Base-by-base conservation (phyloP, 2,329 filamentous ascomycete genomes). In the Zymoseptoria passerinii region DNA sequence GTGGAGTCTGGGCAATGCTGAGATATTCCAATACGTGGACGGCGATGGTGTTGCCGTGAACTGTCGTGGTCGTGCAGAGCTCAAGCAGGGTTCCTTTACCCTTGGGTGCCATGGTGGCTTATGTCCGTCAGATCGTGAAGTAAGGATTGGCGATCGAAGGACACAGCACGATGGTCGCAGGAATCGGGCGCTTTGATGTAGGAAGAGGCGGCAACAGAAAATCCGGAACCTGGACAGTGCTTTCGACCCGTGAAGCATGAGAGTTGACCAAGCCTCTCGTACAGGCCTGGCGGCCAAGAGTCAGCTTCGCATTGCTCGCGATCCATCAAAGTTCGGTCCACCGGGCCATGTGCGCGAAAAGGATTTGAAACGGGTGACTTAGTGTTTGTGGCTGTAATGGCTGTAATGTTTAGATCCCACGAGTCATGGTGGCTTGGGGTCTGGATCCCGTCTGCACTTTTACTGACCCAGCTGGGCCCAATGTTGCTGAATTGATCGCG, bases 11-110 rank as follows among this genome's bases (percentile, higher is more conserved):
- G 58, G 79, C 77, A 4, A 80, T 78, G 56, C 80, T 81, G 20
- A 86, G 76, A 61, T 84, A 86, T 69, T 87, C 84, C 48, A 86
- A 77, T 76, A 86, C 82, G 63, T 80, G 82, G 52, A 86, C 81
- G 0, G 85, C 82, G 63, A 88, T 85, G 61, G 78, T 80, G 70
- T 87, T 85, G 59, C 83, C 83, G 27, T 83, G 76, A 53, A 78
- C 73, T 2, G 83, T 86, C 6, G 83, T 81, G 66, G 79, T 79
- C 62, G 76, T 78, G 71, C 83, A 86, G 50, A 84, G 74, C 59
- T 80, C 78, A 9, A 81, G 67, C 20, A 76, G 72, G 10, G 71
- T 72, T 60, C 76, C 74, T 61, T 73, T 75, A 18, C 56, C 57
- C 56, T 66, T 66, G 5, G 35, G 35, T 44, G 35, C 35, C 35